Percentiles rank a stretch among this genome's conserved stretches.
These are phyloP conservation scores for Dactylellina parvicollis DNA, from an alignment of 2,329 filamentous ascomycete genomes.

Conservation along the genomic window DNA sequence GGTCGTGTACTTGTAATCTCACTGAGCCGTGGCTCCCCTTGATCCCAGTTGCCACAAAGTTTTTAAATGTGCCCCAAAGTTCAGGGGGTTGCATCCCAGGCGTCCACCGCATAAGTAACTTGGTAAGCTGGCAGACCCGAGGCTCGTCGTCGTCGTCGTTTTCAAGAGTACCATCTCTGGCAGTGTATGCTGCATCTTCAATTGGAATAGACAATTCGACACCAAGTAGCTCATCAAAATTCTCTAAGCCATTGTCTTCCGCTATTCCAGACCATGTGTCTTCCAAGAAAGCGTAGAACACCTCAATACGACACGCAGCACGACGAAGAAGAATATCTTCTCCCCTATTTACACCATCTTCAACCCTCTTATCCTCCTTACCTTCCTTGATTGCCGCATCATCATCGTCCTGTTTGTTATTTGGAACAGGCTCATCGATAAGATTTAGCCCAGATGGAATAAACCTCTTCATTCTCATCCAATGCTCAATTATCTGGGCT, in stretches of 20 bases:
- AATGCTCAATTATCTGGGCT: slow-evolving; percentile 25
- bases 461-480: slow-evolving; percentile 36
- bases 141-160: slow-evolving; percentile 26
- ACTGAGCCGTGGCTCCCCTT: slow-evolving; percentile 15
- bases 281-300: slow-evolving; percentile 38
- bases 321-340: slow-evolving; percentile 29
- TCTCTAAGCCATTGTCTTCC: background rate
- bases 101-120: slow-evolving; percentile 13
- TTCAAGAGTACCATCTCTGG: slow-evolving; percentile 38
- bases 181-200: slow-evolving; percentile 20
- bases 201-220: slow-evolving; percentile 14
- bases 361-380: slow-evolving; percentile 28
- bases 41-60: slow-evolving; percentile 15
- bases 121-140: slow-evolving; percentile 30
- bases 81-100: slow-evolving; percentile 38
- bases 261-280: slow-evolving; percentile 27
- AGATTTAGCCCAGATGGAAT: background rate
- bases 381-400: slow-evolving; percentile 30
- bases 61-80: slow-evolving; percentile 17
- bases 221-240: background rate
- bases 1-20: slow-evolving; percentile 29
- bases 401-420: slow-evolving; percentile 11
- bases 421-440: background rate
- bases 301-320: slow-evolving; percentile 37
- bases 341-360: slow-evolving; percentile 36